Base-by-base conservation (phyloP, 2,329 filamentous ascomycete species). In the Aspergillus ustus region DNA sequence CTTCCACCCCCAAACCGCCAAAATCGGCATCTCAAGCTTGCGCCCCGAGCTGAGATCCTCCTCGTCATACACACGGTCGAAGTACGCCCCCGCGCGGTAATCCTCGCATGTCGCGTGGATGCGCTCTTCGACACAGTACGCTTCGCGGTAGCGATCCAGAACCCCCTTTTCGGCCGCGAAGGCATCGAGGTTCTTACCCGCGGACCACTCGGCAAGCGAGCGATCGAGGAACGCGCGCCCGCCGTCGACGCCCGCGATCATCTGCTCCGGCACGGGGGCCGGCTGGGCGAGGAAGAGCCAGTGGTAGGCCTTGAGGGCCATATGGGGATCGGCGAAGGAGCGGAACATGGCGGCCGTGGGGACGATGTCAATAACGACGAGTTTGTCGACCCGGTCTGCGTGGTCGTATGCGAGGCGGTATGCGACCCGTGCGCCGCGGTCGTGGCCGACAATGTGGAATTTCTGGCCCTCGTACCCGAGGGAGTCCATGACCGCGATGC, bases 231-330 rank as follows among this genome's bases (percentile, higher is more conserved):
- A 57, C 31, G n/a, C 7, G 13, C 8, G 19, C 8, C 54, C 54
- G 2, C 45, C 20, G 15, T 40, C 54, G 7, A n/a, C 19, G 17
- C 45, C 31, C 0, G 6, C 19, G 50, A 57, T 57, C 45, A 57
- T 17, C 8, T 19, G 43, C 54, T 57, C 54, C 0, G 54, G 54
- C 4, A 57, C 29, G 45, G 54, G 54, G 15, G 15, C 54, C 7
- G 54, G 54, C 45, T 57, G 54, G 15, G 54, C 44, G n/a, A 57
- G 54, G 22, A 57, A 57, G 2, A 49, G 4, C 54, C 54, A 57
- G 31, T 57, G 54, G 20, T 57, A 57, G 31, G 31, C 45, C 45
- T 57, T 57, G 20, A 57, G 3, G 1, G 17, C 54, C 2, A 34
- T 22, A 2, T 1, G 1, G 15, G 17, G 29, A n/a, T 57, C 22